Evolutionary conservation across 2,329 filamentous ascomycete genomes (phyloP), one percentile per base, ranked within the genome.

Genomic region (Colletotrichum brevisporum): DNA sequence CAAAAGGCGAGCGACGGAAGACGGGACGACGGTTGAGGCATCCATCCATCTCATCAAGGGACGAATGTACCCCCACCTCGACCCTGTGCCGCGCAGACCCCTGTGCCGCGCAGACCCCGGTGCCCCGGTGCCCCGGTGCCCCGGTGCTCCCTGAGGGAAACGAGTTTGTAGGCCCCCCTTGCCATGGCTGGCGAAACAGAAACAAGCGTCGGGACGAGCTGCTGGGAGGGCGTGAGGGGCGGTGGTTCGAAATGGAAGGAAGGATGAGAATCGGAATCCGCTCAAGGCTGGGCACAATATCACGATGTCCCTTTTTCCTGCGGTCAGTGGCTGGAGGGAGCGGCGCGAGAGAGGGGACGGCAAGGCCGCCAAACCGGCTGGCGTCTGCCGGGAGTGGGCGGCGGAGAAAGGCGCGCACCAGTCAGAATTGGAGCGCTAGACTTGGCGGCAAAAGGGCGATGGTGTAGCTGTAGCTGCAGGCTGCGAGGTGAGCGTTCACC

Each of bases 281-380:
- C 65, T 54, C 26, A 24, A 36, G 57, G 50, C 24, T 69, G 62
- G 66, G 51, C 31, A 50, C 27, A 54, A 66, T 55, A 24, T 59
- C 53, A 65, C 41, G 21, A 45, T 18, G 21, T 39, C 10, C 57
- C 45, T 52, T 52, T 60, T 43, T 43, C 13, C 15, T n/a, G 41
- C 41, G 13, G 13, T 24, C 18, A 52, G 13, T 21, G 50, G 16
- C 36, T 24, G 43, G 21, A 47, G 18, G 55, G 41, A 55, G 24
- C 15, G n/a, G 15, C 31, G 31, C 9, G 10, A 27, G 26, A 58
- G 50, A 24, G 21, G 43, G 43, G 41, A 6, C 55, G 61, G 48
- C 66, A 55, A 69, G 43, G 55, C 55, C 66, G 66, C 53, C 64
- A 68, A 68, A 70, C 57, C 67, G 64, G 67, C 63, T 68, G 63